phyloP scores from a whole-genome alignment of 176 grass and related monocot species.

The Cenchrus purpureus region DNA sequence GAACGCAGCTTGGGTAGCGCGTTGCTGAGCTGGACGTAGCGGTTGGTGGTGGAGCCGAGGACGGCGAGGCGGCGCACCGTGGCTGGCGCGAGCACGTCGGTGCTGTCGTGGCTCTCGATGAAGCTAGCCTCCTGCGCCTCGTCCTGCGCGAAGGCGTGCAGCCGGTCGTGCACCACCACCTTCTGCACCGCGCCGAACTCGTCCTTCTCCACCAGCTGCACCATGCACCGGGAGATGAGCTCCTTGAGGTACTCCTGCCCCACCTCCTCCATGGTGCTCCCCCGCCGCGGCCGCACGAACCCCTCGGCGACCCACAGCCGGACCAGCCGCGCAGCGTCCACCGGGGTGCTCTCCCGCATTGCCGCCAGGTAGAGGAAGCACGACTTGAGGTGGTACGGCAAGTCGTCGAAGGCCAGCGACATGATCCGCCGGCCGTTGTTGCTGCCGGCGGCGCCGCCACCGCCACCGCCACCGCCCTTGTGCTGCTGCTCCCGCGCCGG shows the following conservation, averaged over 20 bases:
- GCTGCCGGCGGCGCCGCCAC: neutral
- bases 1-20: conserved; percentile 58
- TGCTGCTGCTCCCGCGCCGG: conserved; percentile 16
- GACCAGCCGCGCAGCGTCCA: conserved; percentile 46
- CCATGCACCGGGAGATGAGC: conserved; percentile 58
- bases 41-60: conserved; percentile 40
- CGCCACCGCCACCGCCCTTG: neutral
- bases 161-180: conserved; percentile 53
- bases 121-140: conserved; percentile 68
- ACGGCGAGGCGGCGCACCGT: conserved; percentile 63
- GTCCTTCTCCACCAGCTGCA: conserved; percentile 50
- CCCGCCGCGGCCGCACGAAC: conserved; percentile 46
- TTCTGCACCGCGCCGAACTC: conserved; percentile 36
- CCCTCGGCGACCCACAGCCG: conserved; percentile 66
- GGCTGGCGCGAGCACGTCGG: conserved; percentile 52
- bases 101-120: conserved; percentile 59
- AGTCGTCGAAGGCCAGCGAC: conserved; percentile 57
- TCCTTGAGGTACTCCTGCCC: conserved; percentile 52
- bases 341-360: conserved; percentile 27
- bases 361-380: conserved; percentile 67
- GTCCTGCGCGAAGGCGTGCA: conserved; percentile 58
- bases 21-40: conserved; percentile 50
- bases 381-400: conserved; percentile 74
- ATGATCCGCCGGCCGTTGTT: conserved; percentile 37
- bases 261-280: conserved; percentile 54